A percentile compares a stretch with the other conserved stretches of the same genome.
These are phyloP conservation scores for Orbilia ellipsospora DNA, from an alignment of 2,329 filamentous ascomycete genomes.

Conservation along the genomic window DNA sequence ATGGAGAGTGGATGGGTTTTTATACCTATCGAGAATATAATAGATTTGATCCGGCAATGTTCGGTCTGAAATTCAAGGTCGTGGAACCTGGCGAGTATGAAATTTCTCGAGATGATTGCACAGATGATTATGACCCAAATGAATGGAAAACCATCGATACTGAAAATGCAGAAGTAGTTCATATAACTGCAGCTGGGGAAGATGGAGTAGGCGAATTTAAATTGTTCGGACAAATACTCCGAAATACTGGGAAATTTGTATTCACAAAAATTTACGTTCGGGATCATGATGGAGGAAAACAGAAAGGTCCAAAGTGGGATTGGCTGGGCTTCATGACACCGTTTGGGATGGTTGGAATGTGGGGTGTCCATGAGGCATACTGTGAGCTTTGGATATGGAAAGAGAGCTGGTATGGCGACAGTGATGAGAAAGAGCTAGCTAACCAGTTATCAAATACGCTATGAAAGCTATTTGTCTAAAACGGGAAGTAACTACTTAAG, in stretches of 20 bases:
- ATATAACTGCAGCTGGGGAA: constrained; percentile 19
- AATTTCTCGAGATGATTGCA: neutral
- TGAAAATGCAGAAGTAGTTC: neutral
- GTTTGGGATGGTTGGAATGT: constrained; percentile 47
- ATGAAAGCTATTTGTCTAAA: neutral
- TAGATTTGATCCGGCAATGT: constrained; percentile 34
- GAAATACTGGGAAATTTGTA: constrained; percentile 30
- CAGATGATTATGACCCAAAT: neutral
- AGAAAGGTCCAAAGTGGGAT: constrained; percentile 14
- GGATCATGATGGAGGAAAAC: neutral
- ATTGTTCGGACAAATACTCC: constrained; percentile 33
- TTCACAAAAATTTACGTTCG: constrained; percentile 24
- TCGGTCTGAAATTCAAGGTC: constrained; percentile 30
- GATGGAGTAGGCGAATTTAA: constrained; percentile 24
- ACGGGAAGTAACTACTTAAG: neutral
- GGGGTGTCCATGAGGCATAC: constrained; percentile 19
- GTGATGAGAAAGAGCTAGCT: constrained; percentile 12
- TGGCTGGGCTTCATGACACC: constrained; percentile 48
- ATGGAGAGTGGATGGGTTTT: constrained; percentile 39
- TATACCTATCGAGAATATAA: constrained; percentile 27
- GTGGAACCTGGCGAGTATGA: neutral
- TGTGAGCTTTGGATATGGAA: constrained; percentile 44
- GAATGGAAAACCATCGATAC: neutral
- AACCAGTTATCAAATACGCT: constrained; percentile 7
- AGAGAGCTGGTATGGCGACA: constrained; percentile 33